These are phyloP conservation scores for Taphrina betulina DNA, from an alignment of 1,139 yeast species.

Conservation along the genomic window DNA sequence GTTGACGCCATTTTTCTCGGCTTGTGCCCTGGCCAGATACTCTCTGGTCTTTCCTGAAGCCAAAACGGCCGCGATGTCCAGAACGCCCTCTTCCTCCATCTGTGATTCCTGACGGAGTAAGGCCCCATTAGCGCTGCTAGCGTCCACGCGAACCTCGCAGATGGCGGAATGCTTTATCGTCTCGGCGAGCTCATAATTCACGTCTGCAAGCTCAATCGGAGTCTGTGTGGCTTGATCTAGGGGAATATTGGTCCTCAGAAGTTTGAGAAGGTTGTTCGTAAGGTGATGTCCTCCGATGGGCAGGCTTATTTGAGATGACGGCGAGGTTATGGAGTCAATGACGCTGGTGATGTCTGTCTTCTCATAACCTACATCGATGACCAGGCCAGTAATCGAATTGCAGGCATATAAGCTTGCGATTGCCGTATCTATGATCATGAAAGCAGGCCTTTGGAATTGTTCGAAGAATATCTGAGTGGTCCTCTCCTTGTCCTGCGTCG, in stretches of 20 bases:
- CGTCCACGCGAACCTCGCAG: constrained; percentile 63
- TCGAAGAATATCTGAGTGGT: constrained; percentile 57
- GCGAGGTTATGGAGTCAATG: constrained; percentile 6
- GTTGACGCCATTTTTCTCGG: constrained; percentile 47
- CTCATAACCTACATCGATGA: constrained; percentile 77
- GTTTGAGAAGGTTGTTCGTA: constrained; percentile 53
- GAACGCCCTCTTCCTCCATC: constrained; percentile 64
- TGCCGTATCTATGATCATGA: constrained; percentile 66
- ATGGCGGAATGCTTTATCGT: constrained; percentile 70
- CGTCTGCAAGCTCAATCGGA: constrained; percentile 56
- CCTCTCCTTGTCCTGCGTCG: constrained; percentile 30
- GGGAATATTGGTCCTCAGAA: constrained; percentile 47
- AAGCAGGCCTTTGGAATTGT: constrained; percentile 66
- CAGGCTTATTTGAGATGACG: constrained; percentile 2
- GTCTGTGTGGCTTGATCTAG: constrained; percentile 42
- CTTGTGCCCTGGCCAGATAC: constrained; percentile 59
- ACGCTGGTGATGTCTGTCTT: constrained; percentile 47
- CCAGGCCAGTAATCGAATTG: constrained; percentile 60
- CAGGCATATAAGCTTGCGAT: constrained; percentile 75
- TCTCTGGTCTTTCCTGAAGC: constrained; percentile 71
- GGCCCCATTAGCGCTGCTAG: constrained; percentile 30
- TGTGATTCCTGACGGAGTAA: constrained; percentile 43
- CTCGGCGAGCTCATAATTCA: constrained; percentile 46
- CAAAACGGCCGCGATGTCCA: constrained; percentile 88
- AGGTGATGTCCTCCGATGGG: constrained; percentile 62